Conservation (phyloP, 192 early-diverging fungal genomes). For the Coemansia sp. region DNA sequence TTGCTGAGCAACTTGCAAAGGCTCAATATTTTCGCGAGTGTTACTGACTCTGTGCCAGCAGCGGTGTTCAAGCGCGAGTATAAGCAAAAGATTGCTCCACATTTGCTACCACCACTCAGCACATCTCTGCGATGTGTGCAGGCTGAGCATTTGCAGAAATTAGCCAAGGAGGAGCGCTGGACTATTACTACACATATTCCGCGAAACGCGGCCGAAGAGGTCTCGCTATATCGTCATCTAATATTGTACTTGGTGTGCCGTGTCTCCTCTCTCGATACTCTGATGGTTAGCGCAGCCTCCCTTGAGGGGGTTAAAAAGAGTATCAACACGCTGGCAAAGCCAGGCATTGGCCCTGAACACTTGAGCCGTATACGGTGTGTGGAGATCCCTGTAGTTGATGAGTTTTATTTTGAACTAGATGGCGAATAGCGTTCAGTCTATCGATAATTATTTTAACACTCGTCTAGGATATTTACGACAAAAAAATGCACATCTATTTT, state of each 20-base stretch:
- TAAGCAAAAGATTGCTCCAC: not conserved
- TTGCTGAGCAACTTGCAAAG: not conserved
- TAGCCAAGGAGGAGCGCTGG: no score
- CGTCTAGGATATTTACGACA: no score
- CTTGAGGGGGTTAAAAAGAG: not conserved
- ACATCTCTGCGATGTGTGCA: not conserved
- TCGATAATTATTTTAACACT: no score
- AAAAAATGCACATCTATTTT: no score
- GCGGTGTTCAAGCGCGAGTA: not conserved
- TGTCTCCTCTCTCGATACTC: no score
- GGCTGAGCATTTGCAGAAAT: not conserved
- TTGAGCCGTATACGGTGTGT: not conserved
- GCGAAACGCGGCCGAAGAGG: no score
- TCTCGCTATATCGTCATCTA: no score
- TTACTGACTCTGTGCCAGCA: not conserved
- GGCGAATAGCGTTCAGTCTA: no score
- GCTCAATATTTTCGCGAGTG: not conserved
- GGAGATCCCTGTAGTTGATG: not conserved
- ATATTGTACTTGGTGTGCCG: no score
- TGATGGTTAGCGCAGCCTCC: no score
- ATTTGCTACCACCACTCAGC: not conserved
- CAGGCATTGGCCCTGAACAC: not conserved
- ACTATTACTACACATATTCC: no score
- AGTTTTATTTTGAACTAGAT: not conserved
- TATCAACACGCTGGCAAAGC: not conserved